A percentile compares a stretch with the other conserved stretches of the same genome.
Conservation (phyloP, 129 eudicot genomes). For the Flaveria bidentis region DNA sequence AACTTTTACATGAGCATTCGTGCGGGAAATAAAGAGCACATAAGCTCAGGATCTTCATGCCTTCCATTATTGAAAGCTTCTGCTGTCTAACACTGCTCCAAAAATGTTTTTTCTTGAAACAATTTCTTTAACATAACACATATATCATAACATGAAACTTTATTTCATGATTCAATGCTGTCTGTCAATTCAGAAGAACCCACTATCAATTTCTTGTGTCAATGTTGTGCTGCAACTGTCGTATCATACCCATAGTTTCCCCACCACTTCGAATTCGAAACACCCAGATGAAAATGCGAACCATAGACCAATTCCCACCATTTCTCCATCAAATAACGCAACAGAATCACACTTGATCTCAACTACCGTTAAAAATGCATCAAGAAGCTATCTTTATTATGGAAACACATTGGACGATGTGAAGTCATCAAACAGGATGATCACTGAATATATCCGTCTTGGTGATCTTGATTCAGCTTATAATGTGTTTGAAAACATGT, state of each 20-base stretch:
- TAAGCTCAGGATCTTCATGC: too few relatives aligned
- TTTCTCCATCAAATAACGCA: not conserved
- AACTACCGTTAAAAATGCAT: not conserved
- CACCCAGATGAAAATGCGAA: slow-evolving; percentile 31
- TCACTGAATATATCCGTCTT: slow-evolving; percentile 44
- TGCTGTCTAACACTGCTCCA: too few relatives aligned
- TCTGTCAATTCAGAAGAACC: slow-evolving; percentile 24
- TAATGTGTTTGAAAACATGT: slow-evolving; percentile 53
- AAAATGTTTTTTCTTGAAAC: too few relatives aligned
- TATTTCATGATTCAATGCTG: slow-evolving; percentile 23
- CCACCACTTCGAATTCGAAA: slow-evolving; percentile 22
- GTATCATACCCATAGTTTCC: slow-evolving; percentile 14
- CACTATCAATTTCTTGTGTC: not conserved
- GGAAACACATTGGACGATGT: slow-evolving; percentile 20
- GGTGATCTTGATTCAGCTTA: slow-evolving; percentile 63
- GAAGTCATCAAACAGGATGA: slow-evolving; percentile 53
- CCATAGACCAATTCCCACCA: slow-evolving; percentile 20
- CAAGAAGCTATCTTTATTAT: not conserved
- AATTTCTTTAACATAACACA: too few relatives aligned
- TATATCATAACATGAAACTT: too few relatives aligned
- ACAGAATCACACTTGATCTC: not conserved
- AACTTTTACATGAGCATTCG: too few relatives aligned
- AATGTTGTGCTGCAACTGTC: slow-evolving; percentile 14
- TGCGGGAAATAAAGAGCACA: too few relatives aligned
- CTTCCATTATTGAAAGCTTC: too few relatives aligned